These are phyloP conservation scores for Saccharomycopsis vini DNA, from an alignment of 805 yeast species.

Conservation along the genomic window DNA sequence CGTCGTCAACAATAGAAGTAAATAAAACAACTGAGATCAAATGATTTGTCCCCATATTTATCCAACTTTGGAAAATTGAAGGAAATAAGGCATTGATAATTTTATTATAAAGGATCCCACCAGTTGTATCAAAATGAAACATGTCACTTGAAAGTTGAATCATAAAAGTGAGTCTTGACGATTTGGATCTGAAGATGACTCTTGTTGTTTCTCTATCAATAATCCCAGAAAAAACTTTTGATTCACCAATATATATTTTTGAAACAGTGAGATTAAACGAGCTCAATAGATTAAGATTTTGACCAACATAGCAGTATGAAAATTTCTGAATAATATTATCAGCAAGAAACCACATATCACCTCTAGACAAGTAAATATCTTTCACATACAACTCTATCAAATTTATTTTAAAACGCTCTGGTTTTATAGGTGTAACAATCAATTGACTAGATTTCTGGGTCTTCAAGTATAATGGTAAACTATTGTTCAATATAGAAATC, in stretches of 20 bases:
- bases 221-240: slow-evolving; percentile 64
- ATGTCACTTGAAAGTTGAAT: slow-evolving; percentile 89
- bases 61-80: slow-evolving; percentile 79
- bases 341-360: slow-evolving; percentile 87
- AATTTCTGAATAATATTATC: slow-evolving; percentile 58
- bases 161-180: slow-evolving; percentile 73
- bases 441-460: slow-evolving; percentile 63
- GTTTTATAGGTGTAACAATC: slow-evolving; percentile 36
- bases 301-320: slow-evolving; percentile 31
- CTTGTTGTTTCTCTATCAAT: slow-evolving; percentile 61
- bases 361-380: slow-evolving; percentile 75
- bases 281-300: slow-evolving; percentile 46
- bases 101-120: slow-evolving; percentile 88
- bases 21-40: slow-evolving; percentile 82
- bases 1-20: slow-evolving; percentile 62
- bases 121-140: slow-evolving; percentile 98
- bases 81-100: slow-evolving; percentile 90
- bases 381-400: slow-evolving; percentile 72
- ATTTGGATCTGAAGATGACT: slow-evolving; percentile 81
- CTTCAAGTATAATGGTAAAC: slow-evolving; percentile 50
- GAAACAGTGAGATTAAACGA: slow-evolving; percentile 57
- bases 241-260: slow-evolving; percentile 55
- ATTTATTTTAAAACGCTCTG: slow-evolving; percentile 56
- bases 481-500: slow-evolving; percentile 52
- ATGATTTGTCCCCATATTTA: slow-evolving; percentile 80